phyloP scores from a whole-genome alignment of 116 monocot genomes.

The Phalaenopsis hybrid region DNA sequence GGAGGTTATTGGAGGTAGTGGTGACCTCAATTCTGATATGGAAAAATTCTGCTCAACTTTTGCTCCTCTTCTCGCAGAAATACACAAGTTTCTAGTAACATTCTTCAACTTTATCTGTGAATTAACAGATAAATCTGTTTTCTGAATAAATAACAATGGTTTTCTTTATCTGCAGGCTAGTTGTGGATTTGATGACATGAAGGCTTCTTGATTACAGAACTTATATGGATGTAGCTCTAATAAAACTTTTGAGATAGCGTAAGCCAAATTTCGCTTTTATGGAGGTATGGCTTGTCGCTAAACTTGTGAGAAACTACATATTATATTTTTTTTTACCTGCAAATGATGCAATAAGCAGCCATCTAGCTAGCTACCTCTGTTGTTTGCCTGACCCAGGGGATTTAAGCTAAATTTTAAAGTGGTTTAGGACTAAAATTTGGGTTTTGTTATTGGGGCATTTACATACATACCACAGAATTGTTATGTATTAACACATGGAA shows the following conservation, averaged over 20 bases:
- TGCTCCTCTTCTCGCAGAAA: slow-evolving; percentile 65
- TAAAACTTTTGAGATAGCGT: background rate
- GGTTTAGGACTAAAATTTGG: no score
- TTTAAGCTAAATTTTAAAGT: no score
- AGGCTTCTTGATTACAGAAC: slow-evolving; percentile 47
- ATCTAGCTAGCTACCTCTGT: no score
- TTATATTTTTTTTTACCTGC: no score
- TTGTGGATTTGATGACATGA: slow-evolving; percentile 70
- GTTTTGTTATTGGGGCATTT: no score
- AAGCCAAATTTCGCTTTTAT: no score
- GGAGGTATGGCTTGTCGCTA: no score
- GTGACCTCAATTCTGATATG: slow-evolving; percentile 66
- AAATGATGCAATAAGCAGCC: no score
- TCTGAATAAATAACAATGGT: background rate
- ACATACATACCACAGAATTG: no score
- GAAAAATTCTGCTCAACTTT: slow-evolving; percentile 69
- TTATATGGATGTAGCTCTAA: background rate
- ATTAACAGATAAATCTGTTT: background rate
- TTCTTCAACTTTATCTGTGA: background rate
- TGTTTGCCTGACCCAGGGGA: no score
- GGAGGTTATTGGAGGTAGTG: slow-evolving; percentile 69
- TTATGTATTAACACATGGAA: no score
- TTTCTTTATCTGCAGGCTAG: slow-evolving; percentile 46
- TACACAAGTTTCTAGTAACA: slow-evolving; percentile 80
- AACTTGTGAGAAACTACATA: no score